Evolutionary conservation across 148 eudicot species (phyloP), one percentile per base, ranked within the genome.

Genomic region (Polygonum aviculare): DNA sequence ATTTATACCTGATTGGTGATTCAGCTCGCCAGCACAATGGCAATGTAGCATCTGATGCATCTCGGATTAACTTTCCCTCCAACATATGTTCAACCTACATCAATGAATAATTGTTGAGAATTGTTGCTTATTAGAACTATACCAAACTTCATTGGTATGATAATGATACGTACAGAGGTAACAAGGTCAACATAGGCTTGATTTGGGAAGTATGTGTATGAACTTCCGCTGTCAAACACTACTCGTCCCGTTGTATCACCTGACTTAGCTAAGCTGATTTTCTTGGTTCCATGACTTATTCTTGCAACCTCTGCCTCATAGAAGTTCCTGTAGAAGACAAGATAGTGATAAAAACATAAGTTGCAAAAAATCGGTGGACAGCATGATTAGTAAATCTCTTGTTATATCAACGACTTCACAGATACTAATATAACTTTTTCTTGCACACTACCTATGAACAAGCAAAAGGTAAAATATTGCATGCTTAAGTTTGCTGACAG

Each of bases 21-120:
- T 84, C 83, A 79, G 85, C 69, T 77, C 79, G 84, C 92, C 92
- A 88, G 80, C 92, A 88, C 57, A 88, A 44, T 35, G 92, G 92
- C 63, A 88, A 79, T 10, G 88, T 81, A 60, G 80, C 69, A 76
- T 88, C 91, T 70, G 88, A 84, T 3, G 72, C 44, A 79, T 86
- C 91, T 54, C 59, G 87, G 74, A 79, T 72, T 45, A 84, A 85
- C 55, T 77, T 79, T 63, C 79, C 81, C 54, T 65, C 36, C 40
- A 86, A 77, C 50, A 86, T 41, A 77, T 82, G 83, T 65, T 63
- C 36, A 69, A 86, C 80, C 91, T 88, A 84, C 76, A 78, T 69
- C 14, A 2, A 33, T 12, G 70, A 33, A 65, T 65, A 33, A 16
- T 12, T 65, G 41, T 33, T 65, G 41, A 65, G 70, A 4, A 65